phyloP scores from a whole-genome alignment of 148 eudicot genomes.

The Amaranthus hypochondriacus region DNA sequence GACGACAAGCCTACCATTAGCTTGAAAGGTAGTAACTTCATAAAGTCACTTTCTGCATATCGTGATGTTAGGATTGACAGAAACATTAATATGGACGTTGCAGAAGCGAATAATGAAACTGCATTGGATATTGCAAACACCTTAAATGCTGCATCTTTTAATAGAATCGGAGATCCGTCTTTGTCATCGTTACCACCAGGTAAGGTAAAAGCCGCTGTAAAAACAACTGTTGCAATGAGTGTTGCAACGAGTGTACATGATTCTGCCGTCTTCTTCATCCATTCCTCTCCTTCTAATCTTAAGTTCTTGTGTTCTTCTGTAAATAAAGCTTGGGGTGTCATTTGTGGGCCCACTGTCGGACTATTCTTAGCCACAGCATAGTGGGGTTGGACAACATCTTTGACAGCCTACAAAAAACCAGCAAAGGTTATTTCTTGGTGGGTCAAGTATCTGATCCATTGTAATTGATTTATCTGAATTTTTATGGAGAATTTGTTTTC shows the following conservation, averaged over 20 bases:
- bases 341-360: background rate
- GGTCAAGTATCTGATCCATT: too few relatives aligned
- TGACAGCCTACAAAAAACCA: slow-evolving; percentile 8
- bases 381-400: slow-evolving; percentile 19
- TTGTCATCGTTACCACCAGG: slow-evolving; percentile 20
- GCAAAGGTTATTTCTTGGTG: too few relatives aligned
- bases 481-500: too few relatives aligned
- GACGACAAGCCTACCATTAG: slow-evolving; percentile 17
- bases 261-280: slow-evolving; percentile 27
- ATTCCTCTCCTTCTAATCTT: slow-evolving; percentile 18
- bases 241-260: slow-evolving; percentile 27
- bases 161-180: slow-evolving; percentile 6
- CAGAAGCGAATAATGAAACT: slow-evolving; percentile 16
- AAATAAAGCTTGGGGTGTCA: slow-evolving; percentile 21
- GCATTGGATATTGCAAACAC: slow-evolving; percentile 22
- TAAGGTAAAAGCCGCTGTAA: slow-evolving; percentile 22
- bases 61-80: slow-evolving; percentile 26
- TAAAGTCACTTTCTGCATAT: slow-evolving; percentile 19
- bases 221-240: slow-evolving; percentile 19
- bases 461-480: too few relatives aligned
- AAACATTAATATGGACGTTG: slow-evolving; percentile 23
- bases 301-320: slow-evolving; percentile 19
- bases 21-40: slow-evolving; percentile 19
- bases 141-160: slow-evolving; percentile 10
- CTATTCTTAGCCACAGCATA: slow-evolving; percentile 15